These are phyloP conservation scores for Colletotrichum sp. DNA, from an alignment of 2,329 filamentous ascomycete genomes.

Conservation along the genomic window DNA sequence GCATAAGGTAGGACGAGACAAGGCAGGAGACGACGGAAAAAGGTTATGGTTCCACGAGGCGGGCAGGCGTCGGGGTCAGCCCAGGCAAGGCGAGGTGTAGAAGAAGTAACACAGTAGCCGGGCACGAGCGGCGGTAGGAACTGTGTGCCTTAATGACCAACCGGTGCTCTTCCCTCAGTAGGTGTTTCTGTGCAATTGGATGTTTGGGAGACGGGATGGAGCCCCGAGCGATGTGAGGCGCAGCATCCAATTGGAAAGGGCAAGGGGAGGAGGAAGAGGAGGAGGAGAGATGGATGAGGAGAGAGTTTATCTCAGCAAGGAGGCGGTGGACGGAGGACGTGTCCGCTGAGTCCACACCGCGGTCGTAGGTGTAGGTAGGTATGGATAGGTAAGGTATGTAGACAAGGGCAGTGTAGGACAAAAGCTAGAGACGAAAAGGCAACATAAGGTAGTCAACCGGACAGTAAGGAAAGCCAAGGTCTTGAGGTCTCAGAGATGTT, in stretches of 20 bases:
- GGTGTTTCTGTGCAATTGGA: neutral
- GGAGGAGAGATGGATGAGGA: neutral
- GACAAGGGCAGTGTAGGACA: neutral
- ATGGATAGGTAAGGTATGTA: neutral
- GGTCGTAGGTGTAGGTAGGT: neutral
- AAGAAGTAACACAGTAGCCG: neutral
- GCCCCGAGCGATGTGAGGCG: conserved; percentile 16
- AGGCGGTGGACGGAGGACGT: neutral
- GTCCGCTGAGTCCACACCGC: neutral
- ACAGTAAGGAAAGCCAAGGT: neutral
- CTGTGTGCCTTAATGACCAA: neutral
- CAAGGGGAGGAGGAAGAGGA: neutral
- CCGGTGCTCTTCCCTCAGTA: neutral
- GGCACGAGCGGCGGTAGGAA: neutral
- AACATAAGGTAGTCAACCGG: neutral
- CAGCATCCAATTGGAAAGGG: neutral
- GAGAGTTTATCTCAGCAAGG: neutral
- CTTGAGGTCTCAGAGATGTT: neutral
- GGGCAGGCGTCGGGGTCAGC: neutral
- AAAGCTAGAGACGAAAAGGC: neutral
- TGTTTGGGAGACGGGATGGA: conserved; percentile 15
- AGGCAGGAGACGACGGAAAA: neutral
- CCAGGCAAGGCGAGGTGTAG: neutral
- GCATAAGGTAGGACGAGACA: neutral
- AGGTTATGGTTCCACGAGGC: neutral